Base-by-base conservation (phyloP, 352 stramenopile genomes). In the Globisporangium nagaii region DNA sequence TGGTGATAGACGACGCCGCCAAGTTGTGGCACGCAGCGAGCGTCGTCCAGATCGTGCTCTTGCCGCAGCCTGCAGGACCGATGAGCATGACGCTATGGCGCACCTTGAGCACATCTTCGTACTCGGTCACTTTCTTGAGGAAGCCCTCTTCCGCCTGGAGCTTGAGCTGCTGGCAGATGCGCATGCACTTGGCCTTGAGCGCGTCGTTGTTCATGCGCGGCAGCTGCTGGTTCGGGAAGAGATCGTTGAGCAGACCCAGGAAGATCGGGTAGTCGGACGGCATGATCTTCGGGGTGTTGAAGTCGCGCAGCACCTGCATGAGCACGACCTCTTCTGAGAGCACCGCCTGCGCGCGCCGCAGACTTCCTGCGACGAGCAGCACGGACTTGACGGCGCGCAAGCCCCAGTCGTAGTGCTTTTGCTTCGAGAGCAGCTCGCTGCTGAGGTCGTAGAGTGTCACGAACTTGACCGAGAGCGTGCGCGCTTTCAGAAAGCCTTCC, bases 71-170 rank as follows among this genome's bases (percentile, higher is more conserved):
- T 17, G 91, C 89, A 15, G 95, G 90, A 1, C 96, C 96, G 28
- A 98, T 93, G 25, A 98, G 77, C 92, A 98, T 98, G 31, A 98
- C 96, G 35, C 87, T 98, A 65, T 98, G 94, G 0, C 94, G 86
- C 3, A 98, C 94, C 39, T 96, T 84, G 35, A 98, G 79, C 19
- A 98, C 83, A 32, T 98, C 94, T 60, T 98, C 87, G 32, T 88
- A 97, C 66, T 98, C 95, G 56, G 93, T 87, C 19, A 96, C 88
- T 60, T 98, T 98, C 59, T 96, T 96, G 1, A 98, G 66, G 61
- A 98, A 98, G 0, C 86, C 83, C 24, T 98, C 95, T 63, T 98
- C 95, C 11, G 88, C 75, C 60, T 98, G 94, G 10, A 98, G 71
- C 36, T 84, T 84, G 40, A 78, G 78, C 31, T 89, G 57, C 0